Percentiles rank a stretch among this genome's conserved stretches.
These are phyloP conservation scores for Penicillium sclerotiorum DNA, from an alignment of 2,329 filamentous ascomycete species.

Conservation along the genomic window DNA sequence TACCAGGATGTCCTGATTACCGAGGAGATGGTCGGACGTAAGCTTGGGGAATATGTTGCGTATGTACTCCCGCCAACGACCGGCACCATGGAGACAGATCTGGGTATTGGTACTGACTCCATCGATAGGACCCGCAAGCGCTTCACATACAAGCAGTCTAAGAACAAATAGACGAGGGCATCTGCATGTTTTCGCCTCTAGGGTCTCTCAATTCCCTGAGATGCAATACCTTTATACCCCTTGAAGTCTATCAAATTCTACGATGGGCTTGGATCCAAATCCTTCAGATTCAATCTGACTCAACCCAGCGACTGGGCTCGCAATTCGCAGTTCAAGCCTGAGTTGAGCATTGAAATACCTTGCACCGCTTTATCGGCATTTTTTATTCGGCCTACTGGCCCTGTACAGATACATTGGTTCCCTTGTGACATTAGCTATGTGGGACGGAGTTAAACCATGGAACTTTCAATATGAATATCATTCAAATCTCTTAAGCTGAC, in stretches of 20 bases:
- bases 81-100: neutral
- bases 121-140: conserved; percentile 63
- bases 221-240: too few species aligned
- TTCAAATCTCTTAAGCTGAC: neutral
- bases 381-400: conserved; percentile 18
- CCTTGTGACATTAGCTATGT: conserved; percentile 26
- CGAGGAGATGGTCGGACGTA: conserved; percentile 95
- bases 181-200: neutral
- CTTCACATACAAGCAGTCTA: conserved; percentile 70
- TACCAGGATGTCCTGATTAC: conserved; percentile 83
- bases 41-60: conserved; percentile 89
- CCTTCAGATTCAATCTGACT: too few species aligned
- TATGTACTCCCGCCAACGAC: conserved; percentile 54
- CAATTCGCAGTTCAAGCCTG: too few species aligned
- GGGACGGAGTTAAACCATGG: conserved; percentile 27
- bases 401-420: conserved; percentile 30
- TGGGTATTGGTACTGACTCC: neutral
- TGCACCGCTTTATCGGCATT: too few species aligned
- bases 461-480: conserved; percentile 17
- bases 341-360: too few species aligned
- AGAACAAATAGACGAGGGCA: conserved; percentile 60
- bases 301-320: too few species aligned
- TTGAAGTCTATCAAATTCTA: neutral
- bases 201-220: neutral
- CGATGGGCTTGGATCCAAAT: neutral